Base-by-base conservation (phyloP, 768 basidiomycete species). In the Russula abietina region DNA sequence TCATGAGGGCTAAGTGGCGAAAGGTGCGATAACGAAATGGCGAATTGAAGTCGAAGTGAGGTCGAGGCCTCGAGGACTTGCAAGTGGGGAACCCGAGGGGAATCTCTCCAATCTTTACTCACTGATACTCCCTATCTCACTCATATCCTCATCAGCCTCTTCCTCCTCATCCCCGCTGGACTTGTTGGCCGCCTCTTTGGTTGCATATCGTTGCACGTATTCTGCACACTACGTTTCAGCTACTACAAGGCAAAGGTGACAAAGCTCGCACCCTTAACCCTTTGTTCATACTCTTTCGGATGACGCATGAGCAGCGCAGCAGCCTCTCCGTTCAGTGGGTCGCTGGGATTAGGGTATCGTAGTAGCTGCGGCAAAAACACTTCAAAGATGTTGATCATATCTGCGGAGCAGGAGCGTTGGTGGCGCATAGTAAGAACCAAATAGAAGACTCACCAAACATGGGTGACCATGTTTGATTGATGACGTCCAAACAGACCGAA, bases 331-430 rank as follows among this genome's bases (percentile, higher is more conserved):
- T 99, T 99, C 57, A 98, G 78, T 4, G 97, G 97, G 73, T 99
- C 97, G 64, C 95, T 93, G 14, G 97, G 96, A 74, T 99, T 99
- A 65, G 97, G 97, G 74, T 99, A 99, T 52, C 95, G 89, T 60
- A 99, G 77, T 1, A 99, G 84, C 74, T 99, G 97, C 4, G 97
- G 97, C 48, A 99, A 81, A 78, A 99, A 99, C 55, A 92, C 89
- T 74, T 99, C 97, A 71, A 99, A 98, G 66, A 99, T 98, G 73
- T 99, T 99, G 79, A 98, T 92, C 89, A 98, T 95, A 76, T 98
- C 96, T 98, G 70, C 55, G 50, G 38, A 26, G 43, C 28, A 28
- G n/a, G n/a, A n/a, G n/a, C 53, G 55, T 60, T 17, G 58, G 48
- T 46, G 28, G 38, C 4, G 33, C 43, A 5, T 46, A 50, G 55